Evolutionary conservation across 495 filamentous ascomycete genomes (phyloP).

Genomic region (Trichoderma virens): DNA sequence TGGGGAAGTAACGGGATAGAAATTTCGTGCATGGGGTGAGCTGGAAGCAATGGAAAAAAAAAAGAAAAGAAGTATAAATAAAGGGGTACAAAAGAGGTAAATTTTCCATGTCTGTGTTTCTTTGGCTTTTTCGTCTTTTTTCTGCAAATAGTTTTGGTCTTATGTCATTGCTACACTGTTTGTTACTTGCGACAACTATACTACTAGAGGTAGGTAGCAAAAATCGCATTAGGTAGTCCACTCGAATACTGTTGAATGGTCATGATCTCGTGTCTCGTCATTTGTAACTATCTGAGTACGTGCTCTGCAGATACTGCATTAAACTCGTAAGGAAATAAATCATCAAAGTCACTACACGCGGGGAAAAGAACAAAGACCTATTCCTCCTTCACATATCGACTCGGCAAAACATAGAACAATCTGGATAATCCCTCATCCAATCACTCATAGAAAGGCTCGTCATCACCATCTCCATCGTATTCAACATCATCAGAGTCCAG

Average conservation of each 20-base stretch:
- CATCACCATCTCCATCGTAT: slow-evolving; percentile 13
- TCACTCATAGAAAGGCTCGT: slow-evolving; percentile 12
- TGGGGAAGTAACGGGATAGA: slow-evolving; percentile 19
- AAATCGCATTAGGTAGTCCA: not conserved
- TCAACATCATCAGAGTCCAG: slow-evolving; percentile 13
- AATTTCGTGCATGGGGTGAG: not conserved
- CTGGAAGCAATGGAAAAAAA: not conserved
- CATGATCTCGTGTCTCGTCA: not conserved
- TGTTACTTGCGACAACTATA: no score
- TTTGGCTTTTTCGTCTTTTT: no score
- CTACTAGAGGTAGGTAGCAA: no score
- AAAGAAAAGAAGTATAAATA: not conserved
- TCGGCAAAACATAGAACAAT: not conserved
- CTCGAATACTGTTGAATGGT: not conserved
- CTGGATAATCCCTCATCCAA: slow-evolving; percentile 1
- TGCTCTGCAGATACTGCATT: not conserved
- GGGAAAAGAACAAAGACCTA: no score
- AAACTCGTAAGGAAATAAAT: not conserved
- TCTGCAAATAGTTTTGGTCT: no score
- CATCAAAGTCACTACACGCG: no score
- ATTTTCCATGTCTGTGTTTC: no score
- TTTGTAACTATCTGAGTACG: not conserved
- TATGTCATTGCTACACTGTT: no score
- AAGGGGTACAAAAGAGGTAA: no score
- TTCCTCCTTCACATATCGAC: not conserved